A percentile compares a stretch with the other conserved stretches of the same genome.
phyloP scores from a whole-genome alignment of 1,284 basidiomycete species.

The Phellopilus nigrolimitatus region DNA sequence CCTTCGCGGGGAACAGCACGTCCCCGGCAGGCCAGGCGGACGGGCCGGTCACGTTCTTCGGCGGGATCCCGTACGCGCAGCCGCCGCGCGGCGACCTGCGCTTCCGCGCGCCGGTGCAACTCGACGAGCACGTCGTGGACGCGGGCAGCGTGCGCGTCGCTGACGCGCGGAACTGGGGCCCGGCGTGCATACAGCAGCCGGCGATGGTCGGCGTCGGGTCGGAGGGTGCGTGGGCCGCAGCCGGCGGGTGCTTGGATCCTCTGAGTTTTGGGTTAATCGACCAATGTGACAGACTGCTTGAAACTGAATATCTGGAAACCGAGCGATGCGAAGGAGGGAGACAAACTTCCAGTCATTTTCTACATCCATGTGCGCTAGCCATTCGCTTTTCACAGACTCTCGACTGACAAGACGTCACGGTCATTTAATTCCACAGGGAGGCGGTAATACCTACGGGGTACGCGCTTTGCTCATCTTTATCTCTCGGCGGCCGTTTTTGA shows the following conservation, averaged over 20 bases:
- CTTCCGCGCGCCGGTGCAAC: conserved; percentile 43
- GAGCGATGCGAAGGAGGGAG: conserved; percentile 35
- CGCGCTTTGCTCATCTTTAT: conserved; percentile 8
- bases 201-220: conserved; percentile 38
- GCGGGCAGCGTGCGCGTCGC: conserved; percentile 24
- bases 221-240: conserved; percentile 36
- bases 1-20: conserved; percentile 39
- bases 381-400: background rate
- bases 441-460: conserved; percentile 37
- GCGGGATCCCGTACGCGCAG: conserved; percentile 51
- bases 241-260: background rate
- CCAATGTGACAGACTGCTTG: conserved; percentile 38
- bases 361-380: conserved; percentile 38
- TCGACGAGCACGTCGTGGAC: conserved; percentile 34
- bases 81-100: conserved; percentile 48
- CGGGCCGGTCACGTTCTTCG: conserved; percentile 38
- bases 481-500: background rate
- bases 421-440: conserved; percentile 31
- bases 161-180: conserved; percentile 41
- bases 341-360: conserved; percentile 41
- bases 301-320: conserved; percentile 54
- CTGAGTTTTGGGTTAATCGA: background rate
- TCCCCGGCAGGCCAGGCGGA: conserved; percentile 33
- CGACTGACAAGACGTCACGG: background rate
- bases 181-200: conserved; percentile 39